phyloP scores from a whole-genome alignment of 805 yeast species.

The Nadsonia fulvescens region DNA sequence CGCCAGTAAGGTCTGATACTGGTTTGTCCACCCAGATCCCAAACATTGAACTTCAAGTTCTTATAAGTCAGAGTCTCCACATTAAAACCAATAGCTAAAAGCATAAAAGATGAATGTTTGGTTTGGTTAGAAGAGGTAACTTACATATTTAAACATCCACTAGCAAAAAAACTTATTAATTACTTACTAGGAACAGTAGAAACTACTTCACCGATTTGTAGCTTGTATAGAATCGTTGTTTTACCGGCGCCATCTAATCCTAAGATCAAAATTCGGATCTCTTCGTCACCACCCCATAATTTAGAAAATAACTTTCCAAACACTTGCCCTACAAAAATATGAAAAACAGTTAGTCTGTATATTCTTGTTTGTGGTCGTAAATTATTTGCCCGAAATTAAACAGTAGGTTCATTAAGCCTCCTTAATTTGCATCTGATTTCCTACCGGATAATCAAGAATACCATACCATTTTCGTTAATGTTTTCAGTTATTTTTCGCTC shows the following conservation, averaged over 20 bases:
- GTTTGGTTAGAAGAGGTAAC: too few species aligned
- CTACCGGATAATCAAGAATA: too few species aligned
- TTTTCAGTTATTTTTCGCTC: too few species aligned
- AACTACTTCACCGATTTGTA: constrained; percentile 75
- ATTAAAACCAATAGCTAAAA: constrained; percentile 76
- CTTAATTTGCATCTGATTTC: too few species aligned
- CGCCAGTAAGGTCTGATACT: constrained; percentile 94
- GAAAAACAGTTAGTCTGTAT: too few species aligned
- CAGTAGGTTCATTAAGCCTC: too few species aligned
- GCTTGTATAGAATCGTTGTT: constrained; percentile 79
- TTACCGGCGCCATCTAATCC: constrained; percentile 97
- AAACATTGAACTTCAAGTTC: constrained; percentile 78
- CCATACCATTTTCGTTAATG: too few species aligned
- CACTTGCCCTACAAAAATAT: constrained; percentile 80
- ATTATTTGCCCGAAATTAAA: too few species aligned
- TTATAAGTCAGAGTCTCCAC: constrained; percentile 83
- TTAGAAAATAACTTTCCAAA: constrained; percentile 75
- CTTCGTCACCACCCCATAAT: constrained; percentile 81
- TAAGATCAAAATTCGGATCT: constrained; percentile 71
- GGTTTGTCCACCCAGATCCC: constrained; percentile 97
- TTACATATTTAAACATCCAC: too few species aligned
- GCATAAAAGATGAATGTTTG: too few species aligned
- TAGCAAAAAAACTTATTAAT: too few species aligned
- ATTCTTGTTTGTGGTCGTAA: too few species aligned
- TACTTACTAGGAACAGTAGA: constrained; percentile 40